Base-by-base conservation (phyloP, 163 green algal species). In the Chlorella variabilis region DNA sequence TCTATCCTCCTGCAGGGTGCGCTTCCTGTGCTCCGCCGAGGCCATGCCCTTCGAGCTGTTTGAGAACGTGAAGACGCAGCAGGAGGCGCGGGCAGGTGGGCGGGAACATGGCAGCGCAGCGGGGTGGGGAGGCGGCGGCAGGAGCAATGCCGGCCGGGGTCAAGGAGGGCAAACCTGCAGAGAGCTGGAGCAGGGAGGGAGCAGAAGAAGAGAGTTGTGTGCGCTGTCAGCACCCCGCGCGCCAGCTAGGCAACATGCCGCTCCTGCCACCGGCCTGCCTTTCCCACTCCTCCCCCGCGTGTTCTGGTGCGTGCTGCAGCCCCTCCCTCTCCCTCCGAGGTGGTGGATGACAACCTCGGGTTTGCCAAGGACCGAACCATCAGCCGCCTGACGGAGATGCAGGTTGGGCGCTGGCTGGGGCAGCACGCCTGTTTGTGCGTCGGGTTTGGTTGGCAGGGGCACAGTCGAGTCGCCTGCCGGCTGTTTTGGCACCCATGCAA, bases 321-420 rank as follows among this genome's bases (percentile, higher is more conserved):
- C 18, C 49, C 31, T 45, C n/a, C 34, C 41, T 54, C 39, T 9
- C 5, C 11, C 17, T 4, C 41, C 3, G 45, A 70, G 31, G 65
- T 90, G 27, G 90, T 98, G 13, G 95, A 98, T 79, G 94, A 97
- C 85, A 94, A 97, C 78, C 87, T 98, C 33, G 95, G 91, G 3
- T 98, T 98, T 89, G 80, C 92, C 21, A 97, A 97, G 87, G 94
- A 98, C 58, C 93, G 96, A 78, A 94, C 93, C 45, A 91, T 99
- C 68, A 94, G 86, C 77, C 88, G 97, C 18, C 89, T 99, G 75
- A 96, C 88, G 4, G 97, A 99, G 89, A 99, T 99, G 96, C 91
- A 97, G 86, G 71, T 68, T 54, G 54, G 48, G 59, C 65, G 54
- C 23, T 63, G 8, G 18, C 18, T 63, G 54, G 59, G 41, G n/a